Evolutionary conservation across 2,329 filamentous ascomycete genomes (phyloP).

Genomic region (Alternaria tenuissima): DNA sequence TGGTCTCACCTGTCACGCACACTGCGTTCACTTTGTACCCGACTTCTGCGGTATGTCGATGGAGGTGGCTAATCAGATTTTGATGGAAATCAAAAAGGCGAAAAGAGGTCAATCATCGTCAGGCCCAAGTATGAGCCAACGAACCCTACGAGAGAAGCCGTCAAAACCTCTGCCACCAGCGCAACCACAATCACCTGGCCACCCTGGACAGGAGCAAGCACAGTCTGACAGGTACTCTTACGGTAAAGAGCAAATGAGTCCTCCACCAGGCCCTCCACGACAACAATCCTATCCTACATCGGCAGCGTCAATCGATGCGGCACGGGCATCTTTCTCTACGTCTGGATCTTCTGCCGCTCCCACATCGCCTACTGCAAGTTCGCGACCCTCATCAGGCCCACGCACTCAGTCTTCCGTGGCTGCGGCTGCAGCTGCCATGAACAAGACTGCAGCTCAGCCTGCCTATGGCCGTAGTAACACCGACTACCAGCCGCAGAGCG

Average conservation of each 20-base stretch:
- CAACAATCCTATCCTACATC: slow-evolving; percentile 53
- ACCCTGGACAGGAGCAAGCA: slow-evolving; percentile 51
- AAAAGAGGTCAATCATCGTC: slow-evolving; percentile 71
- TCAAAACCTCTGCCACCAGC: slow-evolving; percentile 56
- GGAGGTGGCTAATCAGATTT: slow-evolving; percentile 92
- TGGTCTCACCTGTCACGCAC: slow-evolving; percentile 85
- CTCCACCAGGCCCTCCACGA: slow-evolving; percentile 50
- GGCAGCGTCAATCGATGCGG: slow-evolving; percentile 57
- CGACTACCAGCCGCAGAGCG: slow-evolving; percentile 50
- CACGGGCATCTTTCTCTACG: slow-evolving; percentile 55
- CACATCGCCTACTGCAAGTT: slow-evolving; percentile 57
- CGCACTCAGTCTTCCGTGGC: slow-evolving; percentile 58
- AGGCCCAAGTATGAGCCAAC: slow-evolving; percentile 59
- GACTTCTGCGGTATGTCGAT: slow-evolving; percentile 99
- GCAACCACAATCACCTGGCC: slow-evolving; percentile 41
- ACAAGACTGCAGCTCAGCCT: slow-evolving; percentile 51
- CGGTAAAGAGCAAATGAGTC: slow-evolving; percentile 54
- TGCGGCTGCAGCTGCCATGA: slow-evolving; percentile 59
- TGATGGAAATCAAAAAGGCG: slow-evolving; percentile 82
- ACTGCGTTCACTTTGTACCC: slow-evolving; percentile 93
- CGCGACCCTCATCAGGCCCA: slow-evolving; percentile 56
- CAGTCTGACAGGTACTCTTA: slow-evolving; percentile 58
- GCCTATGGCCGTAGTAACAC: slow-evolving; percentile 56
- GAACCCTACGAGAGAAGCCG: slow-evolving; percentile 42
- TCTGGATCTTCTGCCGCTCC: slow-evolving; percentile 49